Evolutionary conservation across 1,139 yeast genomes (phyloP), one percentile per base, ranked within the genome.

Genomic region (Lodderomyces metapsilosis): DNA sequence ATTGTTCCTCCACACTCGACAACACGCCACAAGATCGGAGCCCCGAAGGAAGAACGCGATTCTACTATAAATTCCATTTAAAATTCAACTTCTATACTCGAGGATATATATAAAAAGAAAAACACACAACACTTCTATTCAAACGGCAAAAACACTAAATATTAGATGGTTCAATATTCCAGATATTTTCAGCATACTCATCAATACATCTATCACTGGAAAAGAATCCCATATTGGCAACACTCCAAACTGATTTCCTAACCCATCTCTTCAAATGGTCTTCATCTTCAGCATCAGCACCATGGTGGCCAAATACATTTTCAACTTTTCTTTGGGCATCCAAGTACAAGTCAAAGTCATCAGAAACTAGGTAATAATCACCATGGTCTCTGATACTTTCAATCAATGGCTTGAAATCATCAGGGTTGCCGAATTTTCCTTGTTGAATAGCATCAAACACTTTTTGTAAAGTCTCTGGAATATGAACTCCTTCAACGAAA

Each of bases 181-280:
- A 91, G 57, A 89, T 88, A 49, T 84, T 80, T 54, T 88, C 96
- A 25, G 97, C 95, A 54, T 89, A 89, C 62, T 91, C 97, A 53
- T 84, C 87, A 58, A 89, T 84, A 61, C 95, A 88, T 64, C 97
- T 77, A 64, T 89, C 97, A 50, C 92, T 82, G 46, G 88, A 79
- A 68, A 89, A 89, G 77, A 87, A 91, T 8, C 97, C 98, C 85
- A 88, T 86, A 62, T 88, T 88, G 46, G 97, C 95, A 44, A 89
- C 97, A 54, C 87, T 80, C 49, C 73, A 65, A 47, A 89, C 85
- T 38, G 84, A 71, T 69, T 87, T 88, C 59, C 78, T 80, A 43
- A 79, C 74, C 97, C 97, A 89, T 37, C 68, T 74, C 47, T 76
- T 78, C 52, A 71, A 66, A 57, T 79, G 82, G 58, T 82, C 82